Evolutionary conservation across 2,329 filamentous ascomycete genomes (phyloP).

Genomic region (Colletotrichum gloeosporioides): DNA sequence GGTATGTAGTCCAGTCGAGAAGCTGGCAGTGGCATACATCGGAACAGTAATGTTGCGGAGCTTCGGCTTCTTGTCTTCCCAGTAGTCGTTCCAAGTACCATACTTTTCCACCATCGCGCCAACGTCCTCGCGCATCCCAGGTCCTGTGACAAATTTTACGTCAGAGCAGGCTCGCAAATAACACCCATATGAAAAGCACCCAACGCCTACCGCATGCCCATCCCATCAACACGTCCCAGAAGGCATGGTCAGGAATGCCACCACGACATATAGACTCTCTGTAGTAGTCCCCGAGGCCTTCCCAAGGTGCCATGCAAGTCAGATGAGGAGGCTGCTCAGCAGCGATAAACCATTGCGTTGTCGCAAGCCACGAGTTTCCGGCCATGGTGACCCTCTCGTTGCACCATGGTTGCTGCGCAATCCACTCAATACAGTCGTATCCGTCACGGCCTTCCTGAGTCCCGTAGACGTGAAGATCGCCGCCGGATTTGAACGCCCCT

Average conservation of each 20-base stretch:
- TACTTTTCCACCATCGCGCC: conserved; percentile 23
- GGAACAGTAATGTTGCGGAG: conserved; percentile 24
- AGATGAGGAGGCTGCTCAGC: conserved; percentile 19
- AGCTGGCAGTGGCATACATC: conserved; percentile 24
- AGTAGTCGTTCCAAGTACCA: conserved; percentile 18
- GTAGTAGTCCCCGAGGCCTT: conserved; percentile 36
- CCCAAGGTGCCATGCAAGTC: conserved; percentile 39
- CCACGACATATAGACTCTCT: conserved; percentile 27
- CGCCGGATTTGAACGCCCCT: conserved; percentile 29
- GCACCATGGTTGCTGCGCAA: conserved; percentile 27
- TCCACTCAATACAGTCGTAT: conserved; percentile 28
- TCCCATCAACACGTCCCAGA: conserved; percentile 5
- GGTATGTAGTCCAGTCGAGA: neutral
- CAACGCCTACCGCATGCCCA: neutral
- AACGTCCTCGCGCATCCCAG: conserved; percentile 24
- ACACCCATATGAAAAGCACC: neutral
- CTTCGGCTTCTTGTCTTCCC: conserved; percentile 26
- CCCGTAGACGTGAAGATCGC: conserved; percentile 27
- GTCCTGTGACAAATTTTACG: neutral
- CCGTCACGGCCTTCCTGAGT: conserved; percentile 26
- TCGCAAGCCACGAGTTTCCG: conserved; percentile 30
- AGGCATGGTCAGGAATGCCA: conserved; percentile 25
- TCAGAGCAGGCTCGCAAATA: neutral
- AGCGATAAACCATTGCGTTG: conserved; percentile 26
- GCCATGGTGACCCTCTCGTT: conserved; percentile 26